Conservation (phyloP, 768 basidiomycete genomes). For the Termitomyces sp. region DNA sequence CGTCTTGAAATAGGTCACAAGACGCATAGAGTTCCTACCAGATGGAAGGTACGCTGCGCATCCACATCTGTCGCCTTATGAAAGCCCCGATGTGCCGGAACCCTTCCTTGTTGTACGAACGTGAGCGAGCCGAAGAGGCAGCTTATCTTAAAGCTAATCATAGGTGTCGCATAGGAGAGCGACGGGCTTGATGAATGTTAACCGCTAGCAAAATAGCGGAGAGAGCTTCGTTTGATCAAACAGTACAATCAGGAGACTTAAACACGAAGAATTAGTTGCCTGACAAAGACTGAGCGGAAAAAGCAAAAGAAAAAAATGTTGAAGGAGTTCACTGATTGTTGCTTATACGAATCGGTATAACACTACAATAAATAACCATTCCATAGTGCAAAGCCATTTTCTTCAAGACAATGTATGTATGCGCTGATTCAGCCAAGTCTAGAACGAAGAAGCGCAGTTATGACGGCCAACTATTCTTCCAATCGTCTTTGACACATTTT, state of each 20-base stretch:
- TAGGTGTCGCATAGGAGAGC: background rate
- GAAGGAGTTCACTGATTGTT: background rate
- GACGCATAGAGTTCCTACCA: slow-evolving; percentile 28
- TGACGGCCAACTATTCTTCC: background rate
- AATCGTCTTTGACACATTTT: background rate
- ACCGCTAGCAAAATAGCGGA: background rate
- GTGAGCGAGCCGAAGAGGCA: slow-evolving; percentile 19
- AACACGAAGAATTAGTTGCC: background rate
- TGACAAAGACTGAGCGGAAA: background rate
- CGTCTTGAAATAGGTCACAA: slow-evolving; percentile 36
- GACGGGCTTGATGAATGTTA: background rate
- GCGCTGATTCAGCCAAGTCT: background rate
- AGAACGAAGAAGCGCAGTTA: background rate
- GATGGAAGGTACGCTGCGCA: slow-evolving; percentile 32
- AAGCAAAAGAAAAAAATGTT: background rate
- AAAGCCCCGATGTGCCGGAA: slow-evolving; percentile 65
- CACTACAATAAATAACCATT: background rate
- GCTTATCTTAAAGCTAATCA: background rate
- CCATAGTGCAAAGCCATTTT: background rate
- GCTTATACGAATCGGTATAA: background rate
- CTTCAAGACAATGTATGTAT: background rate
- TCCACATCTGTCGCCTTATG: slow-evolving; percentile 44
- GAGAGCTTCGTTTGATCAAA: too few relatives aligned
- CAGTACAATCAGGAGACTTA: too few relatives aligned
- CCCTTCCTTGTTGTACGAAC: slow-evolving; percentile 64